These are phyloP conservation scores for Solanum gracilifrons DNA, from an alignment of 257 asterid species.

Conservation along the genomic window DNA sequence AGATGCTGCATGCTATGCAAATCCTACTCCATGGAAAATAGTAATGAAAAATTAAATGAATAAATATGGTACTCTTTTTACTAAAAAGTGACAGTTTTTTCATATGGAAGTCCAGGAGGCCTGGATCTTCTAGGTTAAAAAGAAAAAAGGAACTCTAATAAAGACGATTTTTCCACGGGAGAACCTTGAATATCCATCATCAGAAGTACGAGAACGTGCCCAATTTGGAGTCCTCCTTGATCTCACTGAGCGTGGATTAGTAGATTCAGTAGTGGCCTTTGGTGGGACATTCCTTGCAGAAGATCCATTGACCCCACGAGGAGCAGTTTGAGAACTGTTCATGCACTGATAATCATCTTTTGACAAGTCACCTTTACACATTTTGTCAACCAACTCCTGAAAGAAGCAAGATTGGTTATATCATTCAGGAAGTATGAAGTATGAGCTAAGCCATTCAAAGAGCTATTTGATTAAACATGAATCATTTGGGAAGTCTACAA, in stretches of 20 bases:
- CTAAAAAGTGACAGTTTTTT: background rate
- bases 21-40: background rate
- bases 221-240: slow-evolving; percentile 94
- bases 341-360: slow-evolving; percentile 73
- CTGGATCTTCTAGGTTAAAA: background rate
- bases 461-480: background rate
- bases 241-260: slow-evolving; percentile 69
- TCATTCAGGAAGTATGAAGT: background rate
- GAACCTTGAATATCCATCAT: slow-evolving; percentile 88
- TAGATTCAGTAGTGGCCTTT: slow-evolving; percentile 34
- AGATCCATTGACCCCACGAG: slow-evolving; percentile 15
- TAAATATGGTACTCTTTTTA: background rate
- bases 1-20: background rate
- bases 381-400: slow-evolving; percentile 75
- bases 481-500: background rate
- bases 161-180: background rate
- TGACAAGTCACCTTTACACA: slow-evolving; percentile 66
- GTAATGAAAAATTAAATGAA: background rate
- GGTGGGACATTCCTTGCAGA: slow-evolving; percentile 25
- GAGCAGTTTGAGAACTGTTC: slow-evolving; percentile 36
- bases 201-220: slow-evolving; percentile 75
- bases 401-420: background rate
- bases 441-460: background rate
- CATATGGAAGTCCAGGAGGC: background rate
- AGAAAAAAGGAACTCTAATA: background rate